Evolutionary conservation across 139 green algal species (phyloP).

Genomic region (Volvox reticuliferus): DNA sequence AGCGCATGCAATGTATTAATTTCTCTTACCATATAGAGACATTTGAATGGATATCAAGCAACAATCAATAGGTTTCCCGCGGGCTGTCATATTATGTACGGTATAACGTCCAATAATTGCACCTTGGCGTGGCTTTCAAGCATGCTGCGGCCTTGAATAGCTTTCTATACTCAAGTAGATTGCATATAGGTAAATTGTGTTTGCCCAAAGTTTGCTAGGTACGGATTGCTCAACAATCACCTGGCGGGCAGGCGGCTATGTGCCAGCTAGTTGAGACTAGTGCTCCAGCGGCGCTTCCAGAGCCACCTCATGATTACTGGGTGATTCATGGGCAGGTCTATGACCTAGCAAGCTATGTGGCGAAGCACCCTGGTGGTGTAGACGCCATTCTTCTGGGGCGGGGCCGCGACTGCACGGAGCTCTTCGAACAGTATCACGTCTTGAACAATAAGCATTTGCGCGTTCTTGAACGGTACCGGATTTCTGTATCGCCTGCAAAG

Average conservation of each 20-base stretch:
- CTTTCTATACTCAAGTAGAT: too few species aligned
- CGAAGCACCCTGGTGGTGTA: not conserved
- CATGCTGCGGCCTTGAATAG: too few species aligned
- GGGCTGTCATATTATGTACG: too few species aligned
- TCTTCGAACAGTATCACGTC: conserved; percentile 46
- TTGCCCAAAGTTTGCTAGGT: not conserved
- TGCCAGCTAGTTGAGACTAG: not conserved
- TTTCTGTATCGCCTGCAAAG: not conserved
- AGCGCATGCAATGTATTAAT: too few species aligned
- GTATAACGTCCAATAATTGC: too few species aligned
- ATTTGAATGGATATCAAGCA: too few species aligned
- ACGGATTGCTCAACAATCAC: not conserved
- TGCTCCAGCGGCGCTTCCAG: not conserved
- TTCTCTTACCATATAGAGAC: too few species aligned
- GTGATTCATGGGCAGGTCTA: conserved; percentile 19
- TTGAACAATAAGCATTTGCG: conserved; percentile 37
- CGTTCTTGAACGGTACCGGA: conserved; percentile 23
- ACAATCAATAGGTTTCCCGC: too few species aligned
- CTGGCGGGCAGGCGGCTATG: conserved; percentile 7
- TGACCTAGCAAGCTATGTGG: conserved; percentile 4
- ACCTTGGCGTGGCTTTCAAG: too few species aligned
- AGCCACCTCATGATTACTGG: conserved; percentile 20
- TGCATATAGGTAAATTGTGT: not conserved
- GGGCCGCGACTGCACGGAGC: conserved; percentile 39
- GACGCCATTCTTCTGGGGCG: conserved; percentile 24